These are phyloP conservation scores for Dillenia suffruticosa DNA, from an alignment of 164 flowering plant species.

Conservation along the genomic window DNA sequence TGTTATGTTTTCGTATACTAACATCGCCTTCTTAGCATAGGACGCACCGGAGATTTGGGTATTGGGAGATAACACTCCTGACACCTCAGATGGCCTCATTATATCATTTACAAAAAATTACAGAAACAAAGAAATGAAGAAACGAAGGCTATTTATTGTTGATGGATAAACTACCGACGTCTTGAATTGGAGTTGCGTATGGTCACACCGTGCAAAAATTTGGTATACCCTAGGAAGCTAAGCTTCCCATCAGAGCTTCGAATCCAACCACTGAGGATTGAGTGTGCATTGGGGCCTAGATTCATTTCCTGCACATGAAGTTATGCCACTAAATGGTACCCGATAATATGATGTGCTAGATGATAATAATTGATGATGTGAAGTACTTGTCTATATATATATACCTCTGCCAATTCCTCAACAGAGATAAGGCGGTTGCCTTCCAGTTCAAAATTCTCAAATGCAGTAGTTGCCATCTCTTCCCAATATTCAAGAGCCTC, in stretches of 20 bases:
- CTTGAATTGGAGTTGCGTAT: constrained; percentile 57
- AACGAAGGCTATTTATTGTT: too few species aligned
- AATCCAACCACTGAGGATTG: constrained; percentile 74
- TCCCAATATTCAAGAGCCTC: constrained; percentile 94
- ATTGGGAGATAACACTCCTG: too few species aligned
- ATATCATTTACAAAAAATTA: too few species aligned
- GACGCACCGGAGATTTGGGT: too few species aligned
- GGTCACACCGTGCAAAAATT: constrained; percentile 89
- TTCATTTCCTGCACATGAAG: constrained; percentile 68
- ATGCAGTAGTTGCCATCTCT: constrained; percentile 59
- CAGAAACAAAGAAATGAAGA: too few species aligned
- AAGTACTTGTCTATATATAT: not conserved
- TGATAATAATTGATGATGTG: not conserved
- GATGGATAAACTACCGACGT: constrained; percentile 28
- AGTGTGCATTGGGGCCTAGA: constrained; percentile 56
- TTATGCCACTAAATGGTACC: not conserved
- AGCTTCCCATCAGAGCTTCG: constrained; percentile 75
- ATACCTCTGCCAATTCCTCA: constrained; percentile 79
- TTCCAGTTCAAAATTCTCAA: constrained; percentile 72
- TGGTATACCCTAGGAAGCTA: constrained; percentile 79
- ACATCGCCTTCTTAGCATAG: too few species aligned
- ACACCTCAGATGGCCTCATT: too few species aligned
- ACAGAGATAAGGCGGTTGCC: constrained; percentile 72
- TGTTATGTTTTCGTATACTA: too few species aligned
- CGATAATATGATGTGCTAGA: too few species aligned